Percentiles rank a stretch among this genome's conserved stretches.
These are phyloP conservation scores for Hymenoscyphus repandus DNA, from an alignment of 2,329 filamentous ascomycete genomes.

Conservation along the genomic window DNA sequence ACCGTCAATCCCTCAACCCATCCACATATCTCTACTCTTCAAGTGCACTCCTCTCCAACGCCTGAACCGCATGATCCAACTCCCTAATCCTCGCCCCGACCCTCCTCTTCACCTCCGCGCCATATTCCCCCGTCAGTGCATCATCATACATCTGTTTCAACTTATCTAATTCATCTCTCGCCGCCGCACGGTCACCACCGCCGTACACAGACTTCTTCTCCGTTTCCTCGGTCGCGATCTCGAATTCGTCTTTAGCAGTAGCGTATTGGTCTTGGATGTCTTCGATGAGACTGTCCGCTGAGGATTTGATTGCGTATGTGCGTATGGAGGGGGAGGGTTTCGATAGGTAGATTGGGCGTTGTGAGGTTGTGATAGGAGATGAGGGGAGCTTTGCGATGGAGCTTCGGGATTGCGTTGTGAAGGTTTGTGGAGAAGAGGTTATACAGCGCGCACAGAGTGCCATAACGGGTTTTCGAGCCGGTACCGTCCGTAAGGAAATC, in stretches of 20 bases:
- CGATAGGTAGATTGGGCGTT: not conserved
- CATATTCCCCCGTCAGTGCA: constrained; percentile 31
- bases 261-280: constrained; percentile 34
- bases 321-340: not conserved
- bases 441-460: constrained; percentile 14
- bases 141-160: constrained; percentile 29
- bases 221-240: constrained; percentile 43
- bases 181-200: constrained; percentile 39
- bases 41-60: constrained; percentile 36
- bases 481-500: constrained; percentile 15
- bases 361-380: not conserved
- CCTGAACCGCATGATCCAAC: constrained; percentile 38
- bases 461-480: constrained; percentile 10
- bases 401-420: constrained; percentile 1
- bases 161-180: constrained; percentile 40
- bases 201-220: constrained; percentile 40
- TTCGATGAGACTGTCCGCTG: constrained; percentile 23
- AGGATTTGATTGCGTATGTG: constrained; percentile 14
- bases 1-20: not conserved
- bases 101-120: constrained; percentile 38
- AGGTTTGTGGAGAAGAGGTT: not conserved
- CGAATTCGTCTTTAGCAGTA: constrained; percentile 42
- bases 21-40: constrained; percentile 28
- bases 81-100: constrained; percentile 41
- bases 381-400: constrained; percentile 1